Percentiles rank a stretch among this genome's conserved stretches.
Evolutionary conservation across 306 rosid genomes (phyloP).

Genomic region (Crotalaria pallida): DNA sequence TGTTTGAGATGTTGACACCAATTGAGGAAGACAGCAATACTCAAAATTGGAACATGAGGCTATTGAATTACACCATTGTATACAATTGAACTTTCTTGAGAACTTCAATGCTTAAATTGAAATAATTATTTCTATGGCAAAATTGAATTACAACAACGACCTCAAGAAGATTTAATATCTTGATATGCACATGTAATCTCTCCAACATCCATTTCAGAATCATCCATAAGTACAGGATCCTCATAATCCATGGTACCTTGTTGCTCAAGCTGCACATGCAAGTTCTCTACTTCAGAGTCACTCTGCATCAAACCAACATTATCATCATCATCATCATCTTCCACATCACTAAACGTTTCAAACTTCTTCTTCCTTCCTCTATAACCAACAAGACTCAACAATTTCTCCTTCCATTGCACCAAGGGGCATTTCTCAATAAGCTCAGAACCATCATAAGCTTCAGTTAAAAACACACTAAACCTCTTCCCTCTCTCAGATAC

Average conservation of each 20-base stretch:
- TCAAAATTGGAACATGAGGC: not conserved
- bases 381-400: conserved; percentile 44
- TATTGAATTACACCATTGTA: not conserved
- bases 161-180: conserved; percentile 20
- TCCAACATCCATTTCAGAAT: conserved; percentile 55
- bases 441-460: conserved; percentile 71
- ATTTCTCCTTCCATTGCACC: conserved; percentile 71
- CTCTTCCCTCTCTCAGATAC: conserved; percentile 96
- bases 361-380: conserved; percentile 69
- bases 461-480: conserved; percentile 69
- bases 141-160: not conserved
- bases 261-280: conserved; percentile 33
- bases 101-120: not conserved
- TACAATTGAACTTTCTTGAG: not conserved
- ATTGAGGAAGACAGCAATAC: not conserved
- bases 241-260: conserved; percentile 26
- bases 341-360: conserved; percentile 42
- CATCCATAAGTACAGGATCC: conserved; percentile 27
- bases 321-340: conserved; percentile 49
- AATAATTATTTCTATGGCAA: not conserved
- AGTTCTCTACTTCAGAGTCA: conserved; percentile 40
- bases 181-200: conserved; percentile 37
- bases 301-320: conserved; percentile 6
- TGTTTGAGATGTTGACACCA: not conserved
- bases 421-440: conserved; percentile 72